Conservation (phyloP, 139 green algal genomes). For the Yamagishiella unicocca region DNA sequence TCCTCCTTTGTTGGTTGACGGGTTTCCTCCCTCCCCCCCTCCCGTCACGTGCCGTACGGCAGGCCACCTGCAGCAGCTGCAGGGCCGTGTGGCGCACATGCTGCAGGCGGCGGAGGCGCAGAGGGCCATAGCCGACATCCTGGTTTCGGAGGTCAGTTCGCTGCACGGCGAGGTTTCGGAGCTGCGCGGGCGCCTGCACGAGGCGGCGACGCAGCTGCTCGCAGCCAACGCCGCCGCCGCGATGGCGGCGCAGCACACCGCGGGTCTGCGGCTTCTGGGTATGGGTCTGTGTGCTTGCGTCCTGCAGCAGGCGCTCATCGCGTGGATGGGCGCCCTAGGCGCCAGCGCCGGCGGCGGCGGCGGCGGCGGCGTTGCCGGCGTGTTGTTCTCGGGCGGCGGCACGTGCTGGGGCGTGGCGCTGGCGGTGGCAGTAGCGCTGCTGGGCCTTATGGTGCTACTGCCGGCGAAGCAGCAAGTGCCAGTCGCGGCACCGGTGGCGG, state of each 20-base stretch:
- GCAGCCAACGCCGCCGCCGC: not conserved
- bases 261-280: not conserved
- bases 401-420: constrained; percentile 2
- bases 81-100: not conserved
- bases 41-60: not conserved
- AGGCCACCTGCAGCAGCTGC: constrained; percentile 26
- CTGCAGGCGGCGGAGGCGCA: not conserved
- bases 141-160: not conserved
- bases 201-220: too few relatives aligned
- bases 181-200: not conserved
- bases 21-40: too few relatives aligned
- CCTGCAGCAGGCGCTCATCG: not conserved
- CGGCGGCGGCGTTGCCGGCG: not conserved
- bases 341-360: not conserved
- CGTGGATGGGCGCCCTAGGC: not conserved
- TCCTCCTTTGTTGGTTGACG: too few relatives aligned
- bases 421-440: not conserved
- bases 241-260: not conserved
- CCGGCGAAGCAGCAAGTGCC: too few relatives aligned
- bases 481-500: too few relatives aligned
- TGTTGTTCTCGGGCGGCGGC: not conserved
- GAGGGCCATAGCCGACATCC: not conserved
- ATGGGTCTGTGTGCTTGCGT: not conserved
- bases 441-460: not conserved
- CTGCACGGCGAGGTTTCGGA: not conserved